Evolutionary conservation across 2,329 filamentous ascomycete genomes (phyloP), one percentile per base, ranked within the genome.

Genomic region (Bipolaris zeicola): DNA sequence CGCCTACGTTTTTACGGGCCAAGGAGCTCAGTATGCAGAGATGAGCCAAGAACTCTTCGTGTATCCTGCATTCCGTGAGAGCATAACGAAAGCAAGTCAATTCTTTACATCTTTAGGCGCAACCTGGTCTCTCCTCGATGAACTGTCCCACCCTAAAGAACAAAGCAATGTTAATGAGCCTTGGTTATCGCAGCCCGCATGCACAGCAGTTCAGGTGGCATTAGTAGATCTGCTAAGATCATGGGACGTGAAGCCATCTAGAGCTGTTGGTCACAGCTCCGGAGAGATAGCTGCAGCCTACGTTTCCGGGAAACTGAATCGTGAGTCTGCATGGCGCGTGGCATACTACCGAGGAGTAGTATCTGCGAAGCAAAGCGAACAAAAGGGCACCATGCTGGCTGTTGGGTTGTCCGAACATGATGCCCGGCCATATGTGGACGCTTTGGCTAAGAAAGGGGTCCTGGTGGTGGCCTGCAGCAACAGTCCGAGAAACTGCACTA

Each of bases 231-330:
- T 79, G 0, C 62, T 78, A 0, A 10, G 54, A 3, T 51, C 53
- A 0, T 63, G 65, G 14, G 72, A 71, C 0, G 42, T 77, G 4
- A 34, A 20, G 0, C 71, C 77, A 0, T 22, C 62, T 7, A 73
- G 73, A 0, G 68, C 79, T 1, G 72, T 80, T 7, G 78, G 78
- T 1, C 78, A 80, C 51, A 78, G 75, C 0, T 71, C 76, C 5
- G 78, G 78, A 5, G 78, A 80, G 50, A 76, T 78, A 10, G 77
- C 72, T 0, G 77, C 77, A 1, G 66, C 74, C 2, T 77, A 78
- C 33, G 70, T 66, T 4, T 66, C 68, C 7, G 75, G 73, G 3
- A 61, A 50, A 31, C 5, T 62, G 1, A 67, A 60, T 3, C 45
- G 36, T 7, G 8, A 20, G 5, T 58, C 62, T n/a, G 68, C 69